Evolutionary conservation across 1,284 basidiomycete genomes (phyloP).

Genomic region (Leccinum griseonigrum): DNA sequence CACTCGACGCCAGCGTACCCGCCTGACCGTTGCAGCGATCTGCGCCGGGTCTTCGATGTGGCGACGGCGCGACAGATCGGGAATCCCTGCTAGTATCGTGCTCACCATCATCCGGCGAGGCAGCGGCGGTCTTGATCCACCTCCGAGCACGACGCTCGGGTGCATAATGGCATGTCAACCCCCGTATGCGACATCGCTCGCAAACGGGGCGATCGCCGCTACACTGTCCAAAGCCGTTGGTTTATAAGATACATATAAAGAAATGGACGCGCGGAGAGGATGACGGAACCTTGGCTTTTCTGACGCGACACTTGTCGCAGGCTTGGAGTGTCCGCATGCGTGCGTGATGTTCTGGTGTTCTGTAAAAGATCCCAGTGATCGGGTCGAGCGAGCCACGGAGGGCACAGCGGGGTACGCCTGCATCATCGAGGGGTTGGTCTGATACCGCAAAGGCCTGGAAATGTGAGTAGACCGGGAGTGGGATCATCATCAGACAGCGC

Average conservation of each 20-base stretch:
- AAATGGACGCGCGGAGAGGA: not conserved
- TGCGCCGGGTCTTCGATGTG: no score
- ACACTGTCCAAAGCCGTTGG: constrained; percentile 37
- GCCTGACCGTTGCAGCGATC: no score
- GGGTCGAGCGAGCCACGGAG: constrained; percentile 59
- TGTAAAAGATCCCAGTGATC: constrained; percentile 57
- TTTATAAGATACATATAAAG: no score
- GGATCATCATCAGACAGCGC: not conserved
- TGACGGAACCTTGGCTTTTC: constrained; percentile 57
- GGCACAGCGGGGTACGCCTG: constrained; percentile 31
- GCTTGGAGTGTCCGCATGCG: constrained; percentile 60
- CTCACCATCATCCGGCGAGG: not conserved
- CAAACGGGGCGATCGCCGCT: constrained; percentile 59
- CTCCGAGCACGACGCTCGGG: constrained; percentile 61
- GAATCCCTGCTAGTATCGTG: not conserved
- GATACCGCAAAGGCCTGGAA: constrained; percentile 1
- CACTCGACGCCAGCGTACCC: not conserved
- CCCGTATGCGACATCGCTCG: constrained; percentile 49
- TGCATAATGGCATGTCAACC: constrained; percentile 55
- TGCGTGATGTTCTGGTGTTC: constrained; percentile 51
- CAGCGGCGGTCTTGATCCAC: constrained; percentile 44
- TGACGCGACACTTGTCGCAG: constrained; percentile 59
- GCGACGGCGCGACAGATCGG: not conserved
- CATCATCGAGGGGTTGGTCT: constrained; percentile 10
- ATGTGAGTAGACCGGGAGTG: not conserved